Conservation (phyloP, 345 rosid genomes). For the Chamaenerion angustifolium region DNA sequence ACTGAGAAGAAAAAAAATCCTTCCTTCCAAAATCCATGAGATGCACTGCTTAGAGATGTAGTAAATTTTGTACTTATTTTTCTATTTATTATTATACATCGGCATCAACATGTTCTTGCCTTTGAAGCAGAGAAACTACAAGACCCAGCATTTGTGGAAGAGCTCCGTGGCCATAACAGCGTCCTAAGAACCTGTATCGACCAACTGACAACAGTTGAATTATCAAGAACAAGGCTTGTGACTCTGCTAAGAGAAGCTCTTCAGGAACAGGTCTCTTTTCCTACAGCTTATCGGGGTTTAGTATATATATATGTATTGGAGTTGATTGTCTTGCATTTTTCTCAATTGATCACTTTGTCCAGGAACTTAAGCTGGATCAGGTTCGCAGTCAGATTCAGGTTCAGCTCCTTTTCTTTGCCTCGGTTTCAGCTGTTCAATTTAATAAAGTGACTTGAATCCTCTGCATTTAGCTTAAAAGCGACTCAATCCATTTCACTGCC, state of each 20-base stretch:
- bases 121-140: conserved; percentile 30
- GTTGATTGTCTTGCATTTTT: conserved; percentile 6
- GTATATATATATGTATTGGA: background rate
- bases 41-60: too few relatives aligned
- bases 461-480: conserved; percentile 24
- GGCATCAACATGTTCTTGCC: background rate
- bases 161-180: conserved; percentile 65
- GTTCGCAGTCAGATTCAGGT: conserved; percentile 79
- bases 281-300: too few relatives aligned
- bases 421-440: too few relatives aligned
- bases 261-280: conserved; percentile 61
- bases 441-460: too few relatives aligned
- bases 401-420: background rate
- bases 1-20: too few relatives aligned
- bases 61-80: too few relatives aligned
- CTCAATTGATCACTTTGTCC: conserved; percentile 13
- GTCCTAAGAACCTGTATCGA: conserved; percentile 56
- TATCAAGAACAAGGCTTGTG: conserved; percentile 59
- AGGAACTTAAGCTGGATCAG: conserved; percentile 77
- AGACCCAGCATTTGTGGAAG: conserved; percentile 44
- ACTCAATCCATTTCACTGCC: conserved; percentile 3
- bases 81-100: too few relatives aligned
- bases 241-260: conserved; percentile 64
- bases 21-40: too few relatives aligned
- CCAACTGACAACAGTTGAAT: conserved; percentile 49